A percentile compares a stretch with the other conserved stretches of the same genome.
phyloP scores from a whole-genome alignment of 108 stramenopile genomes.

The Stephanodiscus triporus region DNA sequence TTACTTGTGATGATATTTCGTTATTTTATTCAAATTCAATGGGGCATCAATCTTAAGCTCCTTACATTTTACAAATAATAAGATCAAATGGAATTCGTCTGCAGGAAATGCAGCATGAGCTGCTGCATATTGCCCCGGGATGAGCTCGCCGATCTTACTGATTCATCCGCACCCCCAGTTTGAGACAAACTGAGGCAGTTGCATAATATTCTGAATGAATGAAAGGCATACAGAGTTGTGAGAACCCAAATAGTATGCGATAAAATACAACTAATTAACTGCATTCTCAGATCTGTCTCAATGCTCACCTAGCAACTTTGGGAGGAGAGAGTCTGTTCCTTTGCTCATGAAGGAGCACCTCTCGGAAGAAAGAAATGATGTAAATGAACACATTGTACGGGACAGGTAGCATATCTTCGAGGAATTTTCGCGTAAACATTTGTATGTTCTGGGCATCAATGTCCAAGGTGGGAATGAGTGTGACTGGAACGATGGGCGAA shows the following conservation, averaged over 20 bases:
- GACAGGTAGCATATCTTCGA: conserved; percentile 91
- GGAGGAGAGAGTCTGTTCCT: conserved; percentile 74
- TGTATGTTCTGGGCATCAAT: conserved; percentile 87
- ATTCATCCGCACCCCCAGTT: conserved; percentile 55
- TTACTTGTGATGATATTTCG: no score
- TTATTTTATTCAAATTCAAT: no score
- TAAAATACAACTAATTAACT: conserved; percentile 8
- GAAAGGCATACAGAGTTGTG: not conserved
- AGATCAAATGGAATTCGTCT: conserved; percentile 57
- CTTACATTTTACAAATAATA: no score
- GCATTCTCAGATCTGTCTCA: not conserved
- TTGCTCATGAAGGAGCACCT: conserved; percentile 75
- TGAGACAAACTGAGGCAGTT: conserved; percentile 66
- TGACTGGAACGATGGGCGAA: conserved; percentile 81
- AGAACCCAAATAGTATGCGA: not conserved
- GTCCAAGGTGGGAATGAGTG: conserved; percentile 80
- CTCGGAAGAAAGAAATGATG: conserved; percentile 94
- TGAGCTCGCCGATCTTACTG: conserved; percentile 43
- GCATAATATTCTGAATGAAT: conserved; percentile 61
- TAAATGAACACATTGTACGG: conserved; percentile 98
- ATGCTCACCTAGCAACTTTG: conserved; percentile 63
- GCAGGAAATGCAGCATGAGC: conserved; percentile 68
- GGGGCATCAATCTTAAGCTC: no score
- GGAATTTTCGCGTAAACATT: conserved; percentile 71
- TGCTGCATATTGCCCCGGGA: conserved; percentile 57